These are phyloP conservation scores for Fusarium haematococcum DNA, from an alignment of 2,329 filamentous ascomycete genomes.

Conservation along the genomic window DNA sequence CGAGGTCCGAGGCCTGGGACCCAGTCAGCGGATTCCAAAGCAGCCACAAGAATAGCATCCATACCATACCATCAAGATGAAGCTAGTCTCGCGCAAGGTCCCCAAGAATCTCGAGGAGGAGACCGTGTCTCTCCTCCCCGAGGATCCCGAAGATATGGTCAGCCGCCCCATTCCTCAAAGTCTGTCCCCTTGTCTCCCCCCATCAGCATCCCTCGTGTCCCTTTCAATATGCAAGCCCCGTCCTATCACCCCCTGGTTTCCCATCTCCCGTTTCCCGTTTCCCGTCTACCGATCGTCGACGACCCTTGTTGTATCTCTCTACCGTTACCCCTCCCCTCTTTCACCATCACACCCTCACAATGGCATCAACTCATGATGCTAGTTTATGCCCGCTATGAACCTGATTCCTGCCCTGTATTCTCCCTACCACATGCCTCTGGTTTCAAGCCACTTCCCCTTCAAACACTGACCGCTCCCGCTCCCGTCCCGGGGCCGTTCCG, in stretches of 20 bases:
- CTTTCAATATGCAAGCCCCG: conserved; percentile 2
- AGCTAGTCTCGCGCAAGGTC: conserved; percentile 53
- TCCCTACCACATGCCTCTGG: conserved; percentile 7
- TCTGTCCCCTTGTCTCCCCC: conserved; percentile 1
- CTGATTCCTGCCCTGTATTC: conserved; percentile 3
- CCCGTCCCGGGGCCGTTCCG: conserved; percentile 2
- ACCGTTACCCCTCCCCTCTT: conserved; percentile 37
- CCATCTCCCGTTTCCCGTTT: conserved; percentile 16
- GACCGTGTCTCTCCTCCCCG: conserved; percentile 56
- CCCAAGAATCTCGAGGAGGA: conserved; percentile 55
- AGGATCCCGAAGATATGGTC: conserved; percentile 62
- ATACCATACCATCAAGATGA: conserved; percentile 48
- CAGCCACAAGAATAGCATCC: conserved; percentile 4
- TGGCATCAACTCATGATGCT: conserved; percentile 10
- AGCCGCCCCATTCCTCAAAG: conserved; percentile 25
- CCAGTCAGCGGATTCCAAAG: conserved; percentile 18
- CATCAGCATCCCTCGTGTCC: not conserved
- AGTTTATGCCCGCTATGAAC: conserved; percentile 1
- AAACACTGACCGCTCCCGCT: conserved; percentile 4
- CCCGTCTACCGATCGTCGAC: conserved; percentile 11
- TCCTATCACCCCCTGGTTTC: conserved; percentile 18
- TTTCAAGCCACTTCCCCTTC: conserved; percentile 20
- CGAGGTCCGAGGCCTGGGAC: conserved; percentile 26
- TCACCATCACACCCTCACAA: conserved; percentile 25
- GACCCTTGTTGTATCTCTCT: conserved; percentile 20